A percentile compares a stretch with the other conserved stretches of the same genome.
Evolutionary conservation across 75 land plant genomes (phyloP).

Genomic region (Pinus taeda): DNA sequence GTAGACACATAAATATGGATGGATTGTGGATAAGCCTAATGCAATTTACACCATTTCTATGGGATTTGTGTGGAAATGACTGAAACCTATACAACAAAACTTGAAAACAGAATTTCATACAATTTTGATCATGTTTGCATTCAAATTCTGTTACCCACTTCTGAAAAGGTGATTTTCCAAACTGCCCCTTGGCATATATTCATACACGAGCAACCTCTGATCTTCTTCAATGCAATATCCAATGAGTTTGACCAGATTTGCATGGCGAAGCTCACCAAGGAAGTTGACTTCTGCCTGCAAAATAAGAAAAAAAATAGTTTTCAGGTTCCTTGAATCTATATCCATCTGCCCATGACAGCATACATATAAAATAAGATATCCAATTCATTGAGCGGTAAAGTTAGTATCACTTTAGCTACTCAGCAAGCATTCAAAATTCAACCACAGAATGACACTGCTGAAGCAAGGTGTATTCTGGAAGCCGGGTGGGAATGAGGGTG

Average conservation of each 20-base stretch:
- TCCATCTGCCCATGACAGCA: background rate
- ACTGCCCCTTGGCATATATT: constrained; percentile 27
- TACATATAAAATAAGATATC: background rate
- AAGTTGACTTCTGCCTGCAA: constrained; percentile 47
- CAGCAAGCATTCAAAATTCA: background rate
- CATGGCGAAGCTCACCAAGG: constrained; percentile 32
- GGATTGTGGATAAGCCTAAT: background rate
- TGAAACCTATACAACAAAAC: constrained; percentile 10
- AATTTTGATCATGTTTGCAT: constrained; percentile 12
- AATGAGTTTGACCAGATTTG: constrained; percentile 40
- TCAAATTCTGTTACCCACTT: constrained; percentile 17
- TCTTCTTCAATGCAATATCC: constrained; percentile 44
- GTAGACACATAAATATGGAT: background rate
- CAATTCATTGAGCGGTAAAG: background rate
- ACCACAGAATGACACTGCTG: background rate
- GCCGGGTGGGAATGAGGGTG: no score
- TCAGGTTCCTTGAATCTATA: background rate
- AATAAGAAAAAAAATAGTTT: background rate
- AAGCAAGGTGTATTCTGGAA: no score
- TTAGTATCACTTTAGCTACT: background rate
- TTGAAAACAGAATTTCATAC: constrained; percentile 7
- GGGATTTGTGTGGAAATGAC: background rate
- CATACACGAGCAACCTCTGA: constrained; percentile 33
- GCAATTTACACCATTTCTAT: background rate
- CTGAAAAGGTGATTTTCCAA: constrained; percentile 26